phyloP scores from a whole-genome alignment of 257 asterid genomes.

The Haberlea rhodopensis region DNA sequence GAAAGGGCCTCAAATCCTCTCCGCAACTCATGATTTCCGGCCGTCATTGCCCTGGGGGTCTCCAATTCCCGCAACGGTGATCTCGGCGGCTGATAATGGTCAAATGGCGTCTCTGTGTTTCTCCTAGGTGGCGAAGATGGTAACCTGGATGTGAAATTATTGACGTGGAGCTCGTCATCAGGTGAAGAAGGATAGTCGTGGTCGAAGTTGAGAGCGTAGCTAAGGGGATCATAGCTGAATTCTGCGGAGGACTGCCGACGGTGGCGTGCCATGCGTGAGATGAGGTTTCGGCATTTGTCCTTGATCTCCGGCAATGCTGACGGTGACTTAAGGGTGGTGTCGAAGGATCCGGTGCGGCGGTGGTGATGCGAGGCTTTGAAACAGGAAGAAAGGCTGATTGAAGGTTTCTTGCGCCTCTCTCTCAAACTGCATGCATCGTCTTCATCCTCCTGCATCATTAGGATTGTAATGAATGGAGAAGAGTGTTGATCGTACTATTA shows the following conservation, averaged over 20 bases:
- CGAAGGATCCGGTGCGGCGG: constrained; percentile 24
- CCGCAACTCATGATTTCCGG: constrained; percentile 22
- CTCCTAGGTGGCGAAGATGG: constrained; percentile 34
- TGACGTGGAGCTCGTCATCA: constrained; percentile 4
- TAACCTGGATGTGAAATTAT: constrained; percentile 39
- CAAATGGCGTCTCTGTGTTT: neutral
- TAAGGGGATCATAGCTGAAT: constrained; percentile 42
- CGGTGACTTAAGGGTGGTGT: neutral
- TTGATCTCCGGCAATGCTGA: constrained; percentile 24
- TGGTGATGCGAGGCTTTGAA: constrained; percentile 22
- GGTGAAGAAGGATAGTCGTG: constrained; percentile 20
- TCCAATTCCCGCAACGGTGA: neutral
- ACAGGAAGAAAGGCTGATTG: constrained; percentile 29
- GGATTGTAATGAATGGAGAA: constrained; percentile 23
- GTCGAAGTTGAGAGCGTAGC: constrained; percentile 41
- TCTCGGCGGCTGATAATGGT: constrained; percentile 2
- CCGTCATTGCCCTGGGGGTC: neutral
- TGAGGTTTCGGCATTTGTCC: constrained; percentile 31
- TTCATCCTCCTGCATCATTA: constrained; percentile 26
- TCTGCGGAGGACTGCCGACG: constrained; percentile 42
- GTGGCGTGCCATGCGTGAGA: constrained; percentile 33
- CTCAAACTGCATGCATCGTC: constrained; percentile 19
- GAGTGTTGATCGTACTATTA: neutral
- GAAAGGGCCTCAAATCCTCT: constrained; percentile 27
- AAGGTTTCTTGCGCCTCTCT: constrained; percentile 25